Base-by-base conservation (phyloP, 345 rosid genomes). In the Gossypium stocksii region DNA sequence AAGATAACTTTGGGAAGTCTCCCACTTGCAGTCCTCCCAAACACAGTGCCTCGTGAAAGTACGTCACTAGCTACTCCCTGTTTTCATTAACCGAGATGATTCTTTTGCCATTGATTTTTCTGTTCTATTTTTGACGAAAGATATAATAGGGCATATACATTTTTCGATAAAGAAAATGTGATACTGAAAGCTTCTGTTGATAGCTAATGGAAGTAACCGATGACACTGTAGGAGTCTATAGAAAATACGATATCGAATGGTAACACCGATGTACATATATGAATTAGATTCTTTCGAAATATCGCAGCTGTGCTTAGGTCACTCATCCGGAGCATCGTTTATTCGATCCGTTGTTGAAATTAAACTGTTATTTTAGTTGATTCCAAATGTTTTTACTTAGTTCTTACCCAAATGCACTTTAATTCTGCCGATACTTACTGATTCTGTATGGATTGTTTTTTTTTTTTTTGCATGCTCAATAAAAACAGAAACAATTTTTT, bases 1-100 rank as follows among this genome's bases (percentile, higher is more conserved):
- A 82, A 76, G 90, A 85, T 3, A 77, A 79, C 76, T 82, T 75
- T 0, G 72, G 78, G 58, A 82, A 72, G 15, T 82, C 91, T 41
- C 77, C 86, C 3, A 56, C 77, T 66, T 64, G 68, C 0, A 71
- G 75, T 60, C 69, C 74, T 73, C 76, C 82, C 14, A 81, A 76
- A 65, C 74, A 80, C 44, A 60, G 16, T 51, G 63, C 77, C 60
- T 66, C 58, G 7, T 70, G 77, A 80, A 57, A 68, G 80, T 72
- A 61, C 41, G 77, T 67, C 74, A 83, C 62, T 59, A 6, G 13
- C 48, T 56, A 8, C 66, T 74, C 71, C 53, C 53, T 23, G 53
- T 23, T 67, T 74, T 61, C 59, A 60, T 72, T 72, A 49, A 61
- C 80, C n/a, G 25, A 62, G 72, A 56, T 53, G 59, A 72, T 68